Base-by-base conservation (phyloP, 495 filamentous ascomycete genomes). In the Podospora conica region DNA sequence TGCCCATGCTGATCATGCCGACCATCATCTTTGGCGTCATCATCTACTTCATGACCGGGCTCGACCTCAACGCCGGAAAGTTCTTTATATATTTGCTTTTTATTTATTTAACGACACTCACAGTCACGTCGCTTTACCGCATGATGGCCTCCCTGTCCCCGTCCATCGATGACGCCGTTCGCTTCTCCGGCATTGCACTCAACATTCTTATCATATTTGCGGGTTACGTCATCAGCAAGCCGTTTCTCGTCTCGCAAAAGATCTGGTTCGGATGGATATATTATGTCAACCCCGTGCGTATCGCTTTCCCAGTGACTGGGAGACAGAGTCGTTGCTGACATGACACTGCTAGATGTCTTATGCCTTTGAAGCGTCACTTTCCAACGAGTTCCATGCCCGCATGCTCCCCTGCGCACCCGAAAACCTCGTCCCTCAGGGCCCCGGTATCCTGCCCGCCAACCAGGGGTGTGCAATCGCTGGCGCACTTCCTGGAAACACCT, bases 251-350 rank as follows among this genome's bases (percentile, higher is more conserved):
- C 20, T 58, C 57, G 23, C 57, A 76, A 22, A 72, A 87, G 66
- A 88, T 88, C 0, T 93, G 89, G 88, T 85, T 92, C 27, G 84
- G 83, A 23, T 96, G 92, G 92, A 76, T 94, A 1, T 83, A 83
- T 18, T 89, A 85, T 79, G 82, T 95, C 63, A 90, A 94, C 64
- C 92, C 91, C 0, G 81, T 31, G 1, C 1, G 56, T 29, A 2
- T 29, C 24, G 5, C 23, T 8, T n/a, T 58, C 24, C 31, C 20
- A 18, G 33, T 15, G 3, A 18, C 1, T 40, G 0, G 10, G 0
- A 18, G 10, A 3, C 12, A 2, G 12, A 18, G 12, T 6, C 7
- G 12, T 40, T 40, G 33, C 33, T 40, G 4, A 40, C 33, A 0
- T 6, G 33, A 6, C 15, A 1, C 33, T 28, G 5, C 6, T 40